These are phyloP conservation scores for Ascochyta viciae-villosae DNA, from an alignment of 2,329 filamentous ascomycete species.

Conservation along the genomic window DNA sequence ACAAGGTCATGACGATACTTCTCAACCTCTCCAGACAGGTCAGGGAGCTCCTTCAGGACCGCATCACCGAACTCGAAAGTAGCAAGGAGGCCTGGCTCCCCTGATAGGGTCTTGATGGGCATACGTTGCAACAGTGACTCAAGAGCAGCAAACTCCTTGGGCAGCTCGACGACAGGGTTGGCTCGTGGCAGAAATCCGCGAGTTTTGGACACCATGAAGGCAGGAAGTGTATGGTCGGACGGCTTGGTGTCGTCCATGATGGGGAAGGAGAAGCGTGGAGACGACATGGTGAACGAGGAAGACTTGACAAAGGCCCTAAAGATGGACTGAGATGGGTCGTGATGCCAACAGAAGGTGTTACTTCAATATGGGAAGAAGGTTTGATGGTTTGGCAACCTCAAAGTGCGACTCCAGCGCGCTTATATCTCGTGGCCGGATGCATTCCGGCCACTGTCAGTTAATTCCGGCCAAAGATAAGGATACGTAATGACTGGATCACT, in stretches of 20 bases:
- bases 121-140: constrained; percentile 76
- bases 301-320: not conserved
- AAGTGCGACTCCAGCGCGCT: constrained; percentile 31
- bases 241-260: constrained; percentile 70
- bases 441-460: not conserved
- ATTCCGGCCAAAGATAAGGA: constrained; percentile 45
- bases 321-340: not conserved
- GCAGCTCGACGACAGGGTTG: constrained; percentile 62
- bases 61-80: constrained; percentile 74
- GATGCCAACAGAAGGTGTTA: constrained; percentile 5
- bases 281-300: constrained; percentile 51
- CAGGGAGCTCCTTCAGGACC: constrained; percentile 76
- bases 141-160: constrained; percentile 74
- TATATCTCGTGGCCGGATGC: constrained; percentile 47
- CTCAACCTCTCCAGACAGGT: constrained; percentile 76
- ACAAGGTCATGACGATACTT: constrained; percentile 75
- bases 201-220: constrained; percentile 80
- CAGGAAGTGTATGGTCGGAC: constrained; percentile 68
- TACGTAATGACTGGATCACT: constrained; percentile 49
- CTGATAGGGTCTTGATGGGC: constrained; percentile 78
- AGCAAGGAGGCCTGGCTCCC: constrained; percentile 79
- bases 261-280: constrained; percentile 57
- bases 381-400: constrained; percentile 4
- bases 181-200: constrained; percentile 75
- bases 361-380: constrained; percentile 6